phyloP scores from a whole-genome alignment of 441 rosid species.

The Pelargonium cotyledonis region DNA sequence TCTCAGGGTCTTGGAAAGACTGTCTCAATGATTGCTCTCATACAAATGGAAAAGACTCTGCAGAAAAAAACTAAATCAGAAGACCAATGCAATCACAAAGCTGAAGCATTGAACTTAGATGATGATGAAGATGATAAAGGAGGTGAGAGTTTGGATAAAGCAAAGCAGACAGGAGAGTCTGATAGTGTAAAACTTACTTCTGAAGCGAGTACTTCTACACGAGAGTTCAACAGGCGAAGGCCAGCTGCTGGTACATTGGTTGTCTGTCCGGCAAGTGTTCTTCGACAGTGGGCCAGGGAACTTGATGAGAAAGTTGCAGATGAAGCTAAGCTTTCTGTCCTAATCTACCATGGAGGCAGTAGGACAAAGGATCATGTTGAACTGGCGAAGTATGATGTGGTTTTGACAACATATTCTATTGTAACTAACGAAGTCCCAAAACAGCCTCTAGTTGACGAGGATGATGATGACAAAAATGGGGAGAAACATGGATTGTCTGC shows the following conservation, averaged over 20 bases:
- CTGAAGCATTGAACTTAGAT: conserved; percentile 83
- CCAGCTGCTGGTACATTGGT: conserved; percentile 88
- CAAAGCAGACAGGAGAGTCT: conserved; percentile 37
- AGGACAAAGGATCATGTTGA: conserved; percentile 83
- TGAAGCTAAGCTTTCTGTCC: conserved; percentile 54
- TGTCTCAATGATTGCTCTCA: conserved; percentile 83
- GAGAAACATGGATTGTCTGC: conserved; percentile 52
- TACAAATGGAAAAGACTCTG: conserved; percentile 63
- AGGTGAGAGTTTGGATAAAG: conserved; percentile 26
- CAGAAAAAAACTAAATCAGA: conserved; percentile 53
- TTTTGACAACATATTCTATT: conserved; percentile 85
- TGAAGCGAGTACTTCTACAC: conserved; percentile 42
- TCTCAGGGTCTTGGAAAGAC: conserved; percentile 98
- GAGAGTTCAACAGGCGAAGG: conserved; percentile 39
- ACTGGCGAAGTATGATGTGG: conserved; percentile 76
- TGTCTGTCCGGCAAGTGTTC: conserved; percentile 93
- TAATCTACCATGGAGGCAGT: conserved; percentile 82
- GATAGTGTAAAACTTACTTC: conserved; percentile 29
- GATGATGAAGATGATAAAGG: conserved; percentile 49
- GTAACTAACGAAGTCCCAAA: conserved; percentile 87
- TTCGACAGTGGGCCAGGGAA: conserved; percentile 95
- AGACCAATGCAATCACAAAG: conserved; percentile 34
- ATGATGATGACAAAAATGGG: conserved; percentile 59
- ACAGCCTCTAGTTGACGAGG: conserved; percentile 63
- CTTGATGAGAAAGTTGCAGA: conserved; percentile 76